A percentile compares a stretch with the other conserved stretches of the same genome.
Conservation (phyloP, 2,329 filamentous ascomycete genomes). For the Parasarocladium wereldwijsianum region DNA sequence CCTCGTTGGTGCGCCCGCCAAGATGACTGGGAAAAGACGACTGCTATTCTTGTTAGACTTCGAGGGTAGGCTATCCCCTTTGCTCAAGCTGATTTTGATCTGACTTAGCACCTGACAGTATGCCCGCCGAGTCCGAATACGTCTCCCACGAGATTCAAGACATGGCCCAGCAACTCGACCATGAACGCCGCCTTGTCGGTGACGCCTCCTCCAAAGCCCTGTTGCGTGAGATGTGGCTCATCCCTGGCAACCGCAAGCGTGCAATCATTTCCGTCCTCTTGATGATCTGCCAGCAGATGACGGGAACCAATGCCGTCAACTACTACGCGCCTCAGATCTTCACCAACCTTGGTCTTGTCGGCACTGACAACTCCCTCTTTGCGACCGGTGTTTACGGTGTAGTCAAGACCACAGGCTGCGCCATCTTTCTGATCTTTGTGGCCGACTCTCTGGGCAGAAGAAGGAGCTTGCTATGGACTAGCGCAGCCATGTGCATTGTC, state of each 20-base stretch:
- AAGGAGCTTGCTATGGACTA: constrained; percentile 46
- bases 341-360: constrained; percentile 43
- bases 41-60: constrained; percentile 37
- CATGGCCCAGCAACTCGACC: constrained; percentile 45
- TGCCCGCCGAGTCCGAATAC: constrained; percentile 39
- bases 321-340: constrained; percentile 62
- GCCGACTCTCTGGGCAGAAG: constrained; percentile 56
- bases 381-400: constrained; percentile 63
- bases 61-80: constrained; percentile 15
- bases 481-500: constrained; percentile 41
- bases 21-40: constrained; percentile 53
- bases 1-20: constrained; percentile 54
- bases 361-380: constrained; percentile 45
- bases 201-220: constrained; percentile 39
- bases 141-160: constrained; percentile 44
- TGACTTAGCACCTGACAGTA: too few species aligned
- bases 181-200: constrained; percentile 42
- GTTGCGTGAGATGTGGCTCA: constrained; percentile 48
- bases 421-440: constrained; percentile 49
- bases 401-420: constrained; percentile 51
- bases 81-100: too few species aligned
- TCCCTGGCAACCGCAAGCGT: constrained; percentile 47
- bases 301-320: constrained; percentile 42
- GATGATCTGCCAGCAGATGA: constrained; percentile 61
- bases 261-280: constrained; percentile 45